Percentiles rank a stretch among this genome's conserved stretches.
Evolutionary conservation across 2,329 filamentous ascomycete genomes (phyloP).

Genomic region (Cordyceps farinosa): DNA sequence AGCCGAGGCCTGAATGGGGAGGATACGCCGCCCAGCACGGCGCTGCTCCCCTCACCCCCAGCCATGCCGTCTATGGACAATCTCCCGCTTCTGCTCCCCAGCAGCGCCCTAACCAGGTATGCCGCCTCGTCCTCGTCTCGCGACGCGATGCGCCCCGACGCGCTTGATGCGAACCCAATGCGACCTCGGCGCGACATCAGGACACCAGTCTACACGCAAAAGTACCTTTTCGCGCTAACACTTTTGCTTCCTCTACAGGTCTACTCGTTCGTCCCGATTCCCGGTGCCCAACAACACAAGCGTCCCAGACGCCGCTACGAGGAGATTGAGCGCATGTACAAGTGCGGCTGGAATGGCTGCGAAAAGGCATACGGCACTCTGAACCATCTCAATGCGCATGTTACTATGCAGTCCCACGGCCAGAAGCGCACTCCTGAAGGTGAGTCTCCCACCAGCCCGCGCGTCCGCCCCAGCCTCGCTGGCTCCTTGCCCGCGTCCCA

Average conservation of each 20-base stretch:
- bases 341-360: conserved; percentile 96
- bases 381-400: conserved; percentile 96
- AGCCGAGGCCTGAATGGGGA: conserved; percentile 71
- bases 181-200: background rate
- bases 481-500: background rate
- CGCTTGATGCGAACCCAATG: background rate
- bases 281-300: conserved; percentile 95
- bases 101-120: conserved; percentile 57
- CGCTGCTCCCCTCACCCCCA: conserved; percentile 46
- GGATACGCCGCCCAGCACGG: conserved; percentile 58
- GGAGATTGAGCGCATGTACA: conserved; percentile 99
- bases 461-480: background rate
- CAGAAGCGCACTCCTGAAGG: conserved; percentile 95
- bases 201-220: background rate
- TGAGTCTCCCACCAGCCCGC: conserved; percentile 46
- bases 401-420: conserved; percentile 98
- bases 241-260: conserved; percentile 58
- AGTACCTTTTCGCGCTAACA: background rate
- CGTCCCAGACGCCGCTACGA: conserved; percentile 89
- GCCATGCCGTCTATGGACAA: conserved; percentile 53
- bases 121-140: background rate
- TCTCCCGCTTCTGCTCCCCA: conserved; percentile 54
- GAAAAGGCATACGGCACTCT: conserved; percentile 98
- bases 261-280: conserved; percentile 96
- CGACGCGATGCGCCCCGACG: background rate